Evolutionary conservation across 1,284 basidiomycete species (phyloP).

Genomic region (Ceratobasidium sp.): DNA sequence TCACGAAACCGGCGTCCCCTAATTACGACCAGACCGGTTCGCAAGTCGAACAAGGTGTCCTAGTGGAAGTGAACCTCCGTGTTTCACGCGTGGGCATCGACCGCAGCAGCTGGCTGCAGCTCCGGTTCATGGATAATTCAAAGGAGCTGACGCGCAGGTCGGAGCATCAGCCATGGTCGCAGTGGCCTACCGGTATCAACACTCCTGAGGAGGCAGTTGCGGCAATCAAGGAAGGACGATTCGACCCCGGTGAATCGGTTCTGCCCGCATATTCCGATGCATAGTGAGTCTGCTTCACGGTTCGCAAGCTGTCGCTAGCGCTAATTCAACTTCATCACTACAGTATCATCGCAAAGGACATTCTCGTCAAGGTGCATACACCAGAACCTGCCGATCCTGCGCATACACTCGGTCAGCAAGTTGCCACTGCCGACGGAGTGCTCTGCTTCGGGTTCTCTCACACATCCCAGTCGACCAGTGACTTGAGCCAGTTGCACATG

Average conservation of each 20-base stretch:
- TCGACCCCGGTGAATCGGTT: background rate
- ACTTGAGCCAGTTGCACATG: background rate
- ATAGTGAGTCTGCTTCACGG: background rate
- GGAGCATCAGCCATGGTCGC: background rate
- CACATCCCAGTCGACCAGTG: background rate
- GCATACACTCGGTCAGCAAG: background rate
- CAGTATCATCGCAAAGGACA: slow-evolving; percentile 4
- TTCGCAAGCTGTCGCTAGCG: background rate
- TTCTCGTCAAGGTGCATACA: background rate
- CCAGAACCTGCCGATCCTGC: background rate
- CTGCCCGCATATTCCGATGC: background rate
- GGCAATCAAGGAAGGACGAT: background rate
- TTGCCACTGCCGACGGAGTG: background rate
- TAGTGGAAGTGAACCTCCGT: background rate
- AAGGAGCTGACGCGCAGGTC: background rate
- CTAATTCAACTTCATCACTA: background rate
- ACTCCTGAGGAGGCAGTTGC: background rate
- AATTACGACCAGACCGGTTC: background rate
- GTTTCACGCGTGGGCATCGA: background rate
- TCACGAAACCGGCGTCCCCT: background rate
- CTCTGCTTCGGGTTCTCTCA: slow-evolving; percentile 2
- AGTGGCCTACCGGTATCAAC: background rate
- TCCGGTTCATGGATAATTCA: background rate
- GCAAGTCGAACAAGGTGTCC: background rate
- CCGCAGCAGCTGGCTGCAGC: background rate